phyloP scores from a whole-genome alignment of 192 early-diverging fungal genomes.

The Coemansia javaensis region DNA sequence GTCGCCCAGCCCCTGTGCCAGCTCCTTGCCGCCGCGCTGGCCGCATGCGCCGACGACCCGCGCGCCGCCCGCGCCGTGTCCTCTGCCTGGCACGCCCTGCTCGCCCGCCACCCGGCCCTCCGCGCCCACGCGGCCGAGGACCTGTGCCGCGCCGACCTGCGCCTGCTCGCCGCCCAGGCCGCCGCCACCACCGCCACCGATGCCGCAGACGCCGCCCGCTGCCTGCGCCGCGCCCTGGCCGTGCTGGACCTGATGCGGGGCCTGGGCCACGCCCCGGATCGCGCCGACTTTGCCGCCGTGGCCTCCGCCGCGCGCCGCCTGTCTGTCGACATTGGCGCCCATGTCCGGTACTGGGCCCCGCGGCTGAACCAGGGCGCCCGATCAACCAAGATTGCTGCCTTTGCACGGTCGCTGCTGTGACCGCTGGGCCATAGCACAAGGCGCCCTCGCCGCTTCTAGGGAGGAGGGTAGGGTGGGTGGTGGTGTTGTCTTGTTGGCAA shows the following conservation, averaged over 20 bases:
- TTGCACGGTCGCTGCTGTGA: conserved; percentile 32
- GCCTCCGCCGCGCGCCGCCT: conserved; percentile 4
- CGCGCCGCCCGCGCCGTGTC: background rate
- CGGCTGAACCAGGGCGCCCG: conserved; percentile 2
- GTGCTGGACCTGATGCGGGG: conserved; percentile 22
- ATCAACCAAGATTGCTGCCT: conserved; percentile 9
- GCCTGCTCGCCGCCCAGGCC: background rate
- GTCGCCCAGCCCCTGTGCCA: background rate
- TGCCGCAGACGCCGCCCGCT: background rate
- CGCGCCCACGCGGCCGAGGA: background rate
- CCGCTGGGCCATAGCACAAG: too few relatives aligned
- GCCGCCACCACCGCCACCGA: too few relatives aligned
- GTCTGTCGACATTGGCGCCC: conserved; percentile 7
- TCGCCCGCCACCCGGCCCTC: background rate
- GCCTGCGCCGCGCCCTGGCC: conserved; percentile 1
- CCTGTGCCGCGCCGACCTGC: too few relatives aligned
- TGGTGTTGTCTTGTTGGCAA: too few relatives aligned
- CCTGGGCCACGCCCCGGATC: conserved; percentile 9
- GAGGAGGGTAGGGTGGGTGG: too few relatives aligned
- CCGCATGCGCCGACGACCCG: background rate
- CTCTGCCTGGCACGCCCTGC: too few relatives aligned
- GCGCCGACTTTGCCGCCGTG: conserved; percentile 9
- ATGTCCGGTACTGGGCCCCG: conserved; percentile 9
- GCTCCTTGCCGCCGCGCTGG: background rate
- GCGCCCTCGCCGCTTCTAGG: too few relatives aligned